These are phyloP conservation scores for Exobasidium cylindrosporum DNA, from an alignment of 1,284 basidiomycete species.

Conservation along the genomic window DNA sequence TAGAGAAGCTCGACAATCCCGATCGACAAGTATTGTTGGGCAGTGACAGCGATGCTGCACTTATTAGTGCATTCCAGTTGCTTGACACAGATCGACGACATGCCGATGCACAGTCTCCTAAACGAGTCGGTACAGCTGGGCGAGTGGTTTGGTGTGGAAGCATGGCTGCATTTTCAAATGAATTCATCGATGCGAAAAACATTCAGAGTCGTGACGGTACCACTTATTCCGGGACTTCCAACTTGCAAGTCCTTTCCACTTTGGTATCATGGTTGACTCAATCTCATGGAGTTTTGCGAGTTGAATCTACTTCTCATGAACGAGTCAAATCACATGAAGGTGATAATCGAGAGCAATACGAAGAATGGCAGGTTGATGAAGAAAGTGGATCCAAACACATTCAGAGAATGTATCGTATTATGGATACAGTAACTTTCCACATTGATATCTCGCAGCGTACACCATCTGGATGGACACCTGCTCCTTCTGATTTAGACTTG, in stretches of 20 bases:
- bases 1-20: conserved; percentile 2
- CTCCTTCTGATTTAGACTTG: conserved; percentile 69
- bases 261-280: conserved; percentile 87
- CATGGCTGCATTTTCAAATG: conserved; percentile 69
- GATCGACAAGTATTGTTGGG: conserved; percentile 11
- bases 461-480: conserved; percentile 69
- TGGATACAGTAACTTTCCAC: conserved; percentile 75
- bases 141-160: conserved; percentile 61
- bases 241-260: conserved; percentile 70
- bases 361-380: conserved; percentile 28
- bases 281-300: conserved; percentile 74
- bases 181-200: conserved; percentile 6
- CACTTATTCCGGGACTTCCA: conserved; percentile 62
- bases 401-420: conserved; percentile 70
- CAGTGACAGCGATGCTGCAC: conserved; percentile 65
- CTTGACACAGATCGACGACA: conserved; percentile 65
- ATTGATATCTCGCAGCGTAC: conserved; percentile 69
- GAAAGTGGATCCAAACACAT: conserved; percentile 58
- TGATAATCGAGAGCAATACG: conserved; percentile 47
- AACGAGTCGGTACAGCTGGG: conserved; percentile 4
- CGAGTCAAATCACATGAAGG: conserved; percentile 61
- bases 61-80: conserved; percentile 88
- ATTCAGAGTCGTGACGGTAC: conserved; percentile 66
- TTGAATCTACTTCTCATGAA: conserved; percentile 71
- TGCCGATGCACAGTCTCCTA: not conserved